Evolutionary conservation across 805 yeast species (phyloP).

Genomic region (Allodekkera sacchari): DNA sequence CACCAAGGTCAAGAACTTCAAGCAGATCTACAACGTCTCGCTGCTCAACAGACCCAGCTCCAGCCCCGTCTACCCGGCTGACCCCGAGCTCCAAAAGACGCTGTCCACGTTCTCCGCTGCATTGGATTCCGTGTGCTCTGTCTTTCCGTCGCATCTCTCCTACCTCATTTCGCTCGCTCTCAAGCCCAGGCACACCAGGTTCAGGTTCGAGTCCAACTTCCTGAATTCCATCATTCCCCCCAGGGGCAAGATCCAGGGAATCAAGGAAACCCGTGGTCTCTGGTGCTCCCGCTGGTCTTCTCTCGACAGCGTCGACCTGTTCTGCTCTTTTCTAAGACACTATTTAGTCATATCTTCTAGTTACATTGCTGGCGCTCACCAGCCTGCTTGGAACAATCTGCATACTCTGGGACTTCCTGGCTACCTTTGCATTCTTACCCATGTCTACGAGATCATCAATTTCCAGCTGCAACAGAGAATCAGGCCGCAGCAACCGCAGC

Average conservation of each 20-base stretch:
- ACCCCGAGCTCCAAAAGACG: background rate
- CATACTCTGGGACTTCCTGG: constrained; percentile 34
- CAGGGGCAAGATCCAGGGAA: constrained; percentile 30
- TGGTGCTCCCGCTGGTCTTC: constrained; percentile 60
- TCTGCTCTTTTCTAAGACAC: constrained; percentile 55
- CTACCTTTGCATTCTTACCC: constrained; percentile 34
- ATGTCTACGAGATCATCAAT: constrained; percentile 32
- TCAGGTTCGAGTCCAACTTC: constrained; percentile 21
- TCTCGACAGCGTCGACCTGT: constrained; percentile 44
- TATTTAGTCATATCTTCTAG: constrained; percentile 31
- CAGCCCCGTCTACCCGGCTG: background rate
- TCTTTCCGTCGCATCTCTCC: constrained; percentile 19
- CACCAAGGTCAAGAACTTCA: constrained; percentile 40
- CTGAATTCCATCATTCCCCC: constrained; percentile 34
- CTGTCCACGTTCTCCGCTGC: constrained; percentile 1
- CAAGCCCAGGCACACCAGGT: constrained; percentile 18
- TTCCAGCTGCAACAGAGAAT: constrained; percentile 15
- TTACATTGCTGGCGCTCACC: constrained; percentile 11
- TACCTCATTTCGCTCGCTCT: constrained; percentile 14
- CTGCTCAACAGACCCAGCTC: constrained; percentile 7
- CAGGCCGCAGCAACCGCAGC: constrained; percentile 6
- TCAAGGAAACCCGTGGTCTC: constrained; percentile 47
- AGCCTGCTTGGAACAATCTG: constrained; percentile 5
- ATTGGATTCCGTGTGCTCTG: constrained; percentile 7
- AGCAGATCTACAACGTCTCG: constrained; percentile 16